Evolutionary conservation across 257 asterid species (phyloP).

Genomic region (Schizonepeta tenuifolia): DNA sequence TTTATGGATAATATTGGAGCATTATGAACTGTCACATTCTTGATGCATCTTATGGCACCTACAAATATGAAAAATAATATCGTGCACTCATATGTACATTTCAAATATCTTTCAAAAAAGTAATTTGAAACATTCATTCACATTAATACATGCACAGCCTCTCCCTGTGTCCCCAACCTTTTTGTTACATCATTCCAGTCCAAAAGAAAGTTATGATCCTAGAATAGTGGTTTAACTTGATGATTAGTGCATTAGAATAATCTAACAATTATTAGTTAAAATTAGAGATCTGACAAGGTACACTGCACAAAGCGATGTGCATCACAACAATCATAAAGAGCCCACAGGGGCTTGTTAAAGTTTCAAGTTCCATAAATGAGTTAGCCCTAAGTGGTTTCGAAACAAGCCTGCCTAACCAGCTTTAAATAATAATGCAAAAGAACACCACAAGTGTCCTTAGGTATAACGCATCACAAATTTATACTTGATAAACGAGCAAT

Average conservation of each 20-base stretch:
- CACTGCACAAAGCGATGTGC: neutral
- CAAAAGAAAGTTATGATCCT: conserved; percentile 10
- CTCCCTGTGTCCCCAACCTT: too few relatives aligned
- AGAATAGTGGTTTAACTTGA: neutral
- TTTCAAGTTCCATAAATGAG: neutral
- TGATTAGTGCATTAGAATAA: neutral
- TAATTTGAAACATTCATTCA: conserved; percentile 4
- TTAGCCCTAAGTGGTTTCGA: neutral
- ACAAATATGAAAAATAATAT: conserved; percentile 21
- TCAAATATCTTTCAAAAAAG: conserved; percentile 20
- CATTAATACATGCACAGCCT: neutral
- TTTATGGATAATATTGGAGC: conserved; percentile 80
- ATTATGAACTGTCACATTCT: conserved; percentile 80
- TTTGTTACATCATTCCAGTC: too few relatives aligned
- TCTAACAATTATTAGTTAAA: neutral
- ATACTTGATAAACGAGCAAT: neutral
- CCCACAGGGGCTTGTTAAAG: too few relatives aligned
- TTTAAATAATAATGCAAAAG: neutral
- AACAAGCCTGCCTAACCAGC: neutral
- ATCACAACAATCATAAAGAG: too few relatives aligned
- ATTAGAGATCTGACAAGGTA: neutral
- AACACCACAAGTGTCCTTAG: neutral
- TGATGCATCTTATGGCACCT: conserved; percentile 81
- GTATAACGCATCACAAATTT: neutral
- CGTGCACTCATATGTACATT: conserved; percentile 11